phyloP scores from a whole-genome alignment of 352 stramenopile species.

The Globisporangium rhizosaccharum region DNA sequence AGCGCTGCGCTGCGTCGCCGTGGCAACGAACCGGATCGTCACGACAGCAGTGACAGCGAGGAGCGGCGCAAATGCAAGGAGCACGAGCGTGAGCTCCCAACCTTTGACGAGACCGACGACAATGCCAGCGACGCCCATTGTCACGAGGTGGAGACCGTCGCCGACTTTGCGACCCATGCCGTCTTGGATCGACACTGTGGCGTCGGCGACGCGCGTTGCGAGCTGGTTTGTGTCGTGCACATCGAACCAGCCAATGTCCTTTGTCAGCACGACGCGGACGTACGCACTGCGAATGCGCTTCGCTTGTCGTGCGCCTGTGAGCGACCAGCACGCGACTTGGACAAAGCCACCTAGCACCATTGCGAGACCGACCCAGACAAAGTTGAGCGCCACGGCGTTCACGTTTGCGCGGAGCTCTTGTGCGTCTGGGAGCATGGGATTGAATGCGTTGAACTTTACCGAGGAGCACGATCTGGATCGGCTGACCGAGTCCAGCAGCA shows the following conservation, averaged over 20 bases:
- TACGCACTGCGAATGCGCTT: constrained; percentile 33
- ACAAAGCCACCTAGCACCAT: constrained; percentile 29
- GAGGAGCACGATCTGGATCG: constrained; percentile 69
- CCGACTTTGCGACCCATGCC: constrained; percentile 62
- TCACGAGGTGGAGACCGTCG: constrained; percentile 51
- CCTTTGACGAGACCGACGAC: constrained; percentile 58
- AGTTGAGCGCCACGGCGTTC: constrained; percentile 18
- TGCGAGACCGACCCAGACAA: constrained; percentile 22
- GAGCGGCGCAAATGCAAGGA: constrained; percentile 66
- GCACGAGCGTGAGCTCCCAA: constrained; percentile 65
- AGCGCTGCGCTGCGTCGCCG: constrained; percentile 39
- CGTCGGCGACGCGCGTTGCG: constrained; percentile 24
- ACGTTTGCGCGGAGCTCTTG: constrained; percentile 15
- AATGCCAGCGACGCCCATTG: constrained; percentile 62
- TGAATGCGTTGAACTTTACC: constrained; percentile 76
- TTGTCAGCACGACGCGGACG: constrained; percentile 22
- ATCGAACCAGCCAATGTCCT: constrained; percentile 50
- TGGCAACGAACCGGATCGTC: constrained; percentile 44
- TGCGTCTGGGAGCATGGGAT: constrained; percentile 24
- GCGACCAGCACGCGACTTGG: constrained; percentile 48
- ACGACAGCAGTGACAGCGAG: constrained; percentile 50
- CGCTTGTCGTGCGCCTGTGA: constrained; percentile 58
- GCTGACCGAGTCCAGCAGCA: constrained; percentile 40
- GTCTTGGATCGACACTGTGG: constrained; percentile 45
- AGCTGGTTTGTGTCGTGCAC: constrained; percentile 30